Evolutionary conservation across 1,139 yeast genomes (phyloP).

Genomic region (Taphrina wiesneri): DNA sequence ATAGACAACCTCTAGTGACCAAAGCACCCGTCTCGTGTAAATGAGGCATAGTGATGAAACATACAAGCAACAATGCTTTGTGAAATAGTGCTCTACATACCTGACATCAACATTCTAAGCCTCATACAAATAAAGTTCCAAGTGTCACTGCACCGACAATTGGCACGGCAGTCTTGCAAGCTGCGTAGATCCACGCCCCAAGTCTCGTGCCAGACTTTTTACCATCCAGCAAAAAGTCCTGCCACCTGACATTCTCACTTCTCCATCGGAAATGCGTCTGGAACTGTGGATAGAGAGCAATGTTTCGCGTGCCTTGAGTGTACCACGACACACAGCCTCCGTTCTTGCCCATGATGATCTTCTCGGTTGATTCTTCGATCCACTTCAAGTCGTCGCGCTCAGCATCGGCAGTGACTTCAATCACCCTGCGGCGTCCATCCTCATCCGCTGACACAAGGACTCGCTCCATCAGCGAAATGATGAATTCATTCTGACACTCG

Average conservation of each 20-base stretch:
- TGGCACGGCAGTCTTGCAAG: slow-evolving; percentile 16
- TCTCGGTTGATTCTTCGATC: slow-evolving; percentile 21
- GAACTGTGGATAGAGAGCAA: slow-evolving; percentile 30
- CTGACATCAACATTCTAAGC: not conserved
- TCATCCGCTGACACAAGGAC: slow-evolving; percentile 5
- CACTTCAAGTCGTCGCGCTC: slow-evolving; percentile 24
- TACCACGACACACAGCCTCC: slow-evolving; percentile 33
- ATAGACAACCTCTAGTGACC: no score
- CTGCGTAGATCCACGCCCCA: slow-evolving; percentile 16
- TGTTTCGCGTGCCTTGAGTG: slow-evolving; percentile 11
- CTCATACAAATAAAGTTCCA: not conserved
- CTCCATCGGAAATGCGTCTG: slow-evolving; percentile 22
- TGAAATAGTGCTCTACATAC: no score
- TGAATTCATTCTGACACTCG: slow-evolving; percentile 25
- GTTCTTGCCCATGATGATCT: slow-evolving; percentile 28
- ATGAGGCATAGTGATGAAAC: no score
- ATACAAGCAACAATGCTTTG: no score
- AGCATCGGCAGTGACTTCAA: slow-evolving; percentile 27
- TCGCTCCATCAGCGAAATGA: slow-evolving; percentile 14
- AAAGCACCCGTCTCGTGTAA: no score
- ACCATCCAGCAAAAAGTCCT: slow-evolving; percentile 29
- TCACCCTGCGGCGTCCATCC: slow-evolving; percentile 13
- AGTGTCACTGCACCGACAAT: slow-evolving; percentile 21
- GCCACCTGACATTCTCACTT: slow-evolving; percentile 27
- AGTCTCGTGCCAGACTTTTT: slow-evolving; percentile 23